Base-by-base conservation (phyloP, 352 stramenopile genomes). In the Stramenopiles sp. region DNA sequence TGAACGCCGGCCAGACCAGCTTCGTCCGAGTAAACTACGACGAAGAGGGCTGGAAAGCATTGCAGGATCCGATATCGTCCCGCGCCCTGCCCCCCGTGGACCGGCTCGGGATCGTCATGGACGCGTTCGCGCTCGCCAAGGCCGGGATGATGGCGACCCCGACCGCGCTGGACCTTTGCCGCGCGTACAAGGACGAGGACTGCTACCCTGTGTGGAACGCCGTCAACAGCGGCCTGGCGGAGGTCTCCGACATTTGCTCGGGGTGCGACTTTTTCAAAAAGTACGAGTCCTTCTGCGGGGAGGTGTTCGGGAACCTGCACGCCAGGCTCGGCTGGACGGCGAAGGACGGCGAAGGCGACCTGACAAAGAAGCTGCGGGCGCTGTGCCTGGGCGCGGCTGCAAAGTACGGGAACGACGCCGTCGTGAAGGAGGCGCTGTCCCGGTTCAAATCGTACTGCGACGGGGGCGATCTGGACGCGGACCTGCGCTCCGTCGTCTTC, bases 1-100 rank as follows among this genome's bases (percentile, higher is more conserved):
- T 97, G 4, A 98, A 98, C 83, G 88, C 87, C 12, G 87, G 88
- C 75, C 92, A 97, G 77, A 84, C 94, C 74, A 89, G 92, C 34
- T 94, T 93, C 37, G 95, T 96, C 82, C 82, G 95, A 25, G 90
- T 96, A n/a, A 91, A 93, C 73, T 95, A 95, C 79, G 86, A 87
- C 1, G 79, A 84, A 1, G 84, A 86, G 37, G 86, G 96, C 82
- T 90, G 94, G 80, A 82, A 86, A 33, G 82, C 84, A 18, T 83
- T 96, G 1, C 82, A 86, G 43, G 82, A 79, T 83, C 80, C 12
- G 79, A 87, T 18, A 80, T 81, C 68, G 79, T 83, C 12, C 74
- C 80, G 0, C n/a, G 73, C 80, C 74, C 78, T 97, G 35, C 80
- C 77, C 4, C 82, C 90, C 25, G 82, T 86, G 1, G 93, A 98